These are phyloP conservation scores for Murraya koenigii DNA, from an alignment of 345 rosid species.

Conservation along the genomic window DNA sequence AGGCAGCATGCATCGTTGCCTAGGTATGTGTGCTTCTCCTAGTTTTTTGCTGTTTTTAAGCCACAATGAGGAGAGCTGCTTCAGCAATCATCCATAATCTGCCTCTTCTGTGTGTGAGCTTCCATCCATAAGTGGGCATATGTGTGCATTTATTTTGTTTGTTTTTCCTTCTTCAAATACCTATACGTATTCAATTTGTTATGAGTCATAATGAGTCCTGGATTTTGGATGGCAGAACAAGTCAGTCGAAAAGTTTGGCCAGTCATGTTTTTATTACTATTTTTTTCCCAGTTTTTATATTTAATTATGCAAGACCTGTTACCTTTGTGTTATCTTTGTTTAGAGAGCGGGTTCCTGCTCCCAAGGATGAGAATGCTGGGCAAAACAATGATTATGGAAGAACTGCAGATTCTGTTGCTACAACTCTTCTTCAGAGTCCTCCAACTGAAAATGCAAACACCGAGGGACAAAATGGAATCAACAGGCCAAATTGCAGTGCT, in stretches of 20 bases:
- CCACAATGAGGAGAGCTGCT: neutral
- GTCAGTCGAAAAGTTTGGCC: neutral
- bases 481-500: constrained; percentile 43
- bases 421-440: constrained; percentile 48
- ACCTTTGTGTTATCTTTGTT: constrained; percentile 2
- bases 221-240: neutral
- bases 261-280: neutral
- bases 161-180: neutral
- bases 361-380: constrained; percentile 47
- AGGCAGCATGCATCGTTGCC: constrained; percentile 97
- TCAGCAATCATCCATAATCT: neutral
- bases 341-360: constrained; percentile 85
- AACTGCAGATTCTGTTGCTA: constrained; percentile 47
- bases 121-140: neutral
- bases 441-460: constrained; percentile 34
- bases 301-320: constrained; percentile 1
- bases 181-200: neutral
- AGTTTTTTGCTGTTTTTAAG: neutral
- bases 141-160: neutral
- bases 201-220: neutral
- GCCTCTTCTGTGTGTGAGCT: neutral
- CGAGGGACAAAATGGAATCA: constrained; percentile 25
- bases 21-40: constrained; percentile 42
- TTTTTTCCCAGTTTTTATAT: neutral
- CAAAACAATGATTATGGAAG: constrained; percentile 35